phyloP scores from a whole-genome alignment of 1,284 basidiomycete species.

The Ganoderma lingzhi region DNA sequence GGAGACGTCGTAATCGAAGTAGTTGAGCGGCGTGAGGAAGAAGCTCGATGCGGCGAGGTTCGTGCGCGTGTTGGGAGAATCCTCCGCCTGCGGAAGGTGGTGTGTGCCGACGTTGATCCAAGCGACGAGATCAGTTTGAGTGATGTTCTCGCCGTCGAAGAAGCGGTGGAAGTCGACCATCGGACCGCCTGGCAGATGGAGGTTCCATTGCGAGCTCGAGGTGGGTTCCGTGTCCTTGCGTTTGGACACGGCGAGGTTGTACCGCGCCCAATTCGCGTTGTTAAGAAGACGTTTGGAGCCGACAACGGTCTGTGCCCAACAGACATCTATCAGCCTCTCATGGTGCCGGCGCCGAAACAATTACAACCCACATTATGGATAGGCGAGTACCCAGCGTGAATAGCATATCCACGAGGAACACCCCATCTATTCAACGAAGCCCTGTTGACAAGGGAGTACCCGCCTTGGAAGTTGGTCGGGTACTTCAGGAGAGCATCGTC shows the following conservation, averaged over 20 bases:
- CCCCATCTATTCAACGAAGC: slow-evolving; percentile 65
- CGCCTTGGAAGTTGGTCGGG: slow-evolving; percentile 60
- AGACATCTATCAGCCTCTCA: neutral
- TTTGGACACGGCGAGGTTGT: slow-evolving; percentile 65
- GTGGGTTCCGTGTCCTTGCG: slow-evolving; percentile 68
- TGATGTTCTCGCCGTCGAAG: slow-evolving; percentile 68
- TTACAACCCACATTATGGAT: slow-evolving; percentile 53
- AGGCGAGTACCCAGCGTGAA: slow-evolving; percentile 62
- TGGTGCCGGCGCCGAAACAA: neutral
- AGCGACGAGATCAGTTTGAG: slow-evolving; percentile 66
- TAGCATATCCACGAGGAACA: slow-evolving; percentile 60
- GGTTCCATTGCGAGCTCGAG: slow-evolving; percentile 67
- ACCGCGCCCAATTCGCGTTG: slow-evolving; percentile 71
- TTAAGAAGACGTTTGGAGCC: slow-evolving; percentile 65
- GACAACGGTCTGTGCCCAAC: slow-evolving; percentile 56
- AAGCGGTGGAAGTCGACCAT: slow-evolving; percentile 70
- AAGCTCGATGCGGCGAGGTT: slow-evolving; percentile 68
- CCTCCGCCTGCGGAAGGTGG: slow-evolving; percentile 68
- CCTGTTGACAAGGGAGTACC: slow-evolving; percentile 67
- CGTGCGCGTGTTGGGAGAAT: slow-evolving; percentile 67
- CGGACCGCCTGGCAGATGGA: slow-evolving; percentile 65
- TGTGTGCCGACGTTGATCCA: slow-evolving; percentile 75
- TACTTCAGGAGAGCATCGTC: slow-evolving; percentile 63
- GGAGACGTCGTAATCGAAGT: slow-evolving; percentile 67
- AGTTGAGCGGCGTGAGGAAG: slow-evolving; percentile 68